Evolutionary conservation across 2,329 filamentous ascomycete species (phyloP).

Genomic region (Nemania sp.): DNA sequence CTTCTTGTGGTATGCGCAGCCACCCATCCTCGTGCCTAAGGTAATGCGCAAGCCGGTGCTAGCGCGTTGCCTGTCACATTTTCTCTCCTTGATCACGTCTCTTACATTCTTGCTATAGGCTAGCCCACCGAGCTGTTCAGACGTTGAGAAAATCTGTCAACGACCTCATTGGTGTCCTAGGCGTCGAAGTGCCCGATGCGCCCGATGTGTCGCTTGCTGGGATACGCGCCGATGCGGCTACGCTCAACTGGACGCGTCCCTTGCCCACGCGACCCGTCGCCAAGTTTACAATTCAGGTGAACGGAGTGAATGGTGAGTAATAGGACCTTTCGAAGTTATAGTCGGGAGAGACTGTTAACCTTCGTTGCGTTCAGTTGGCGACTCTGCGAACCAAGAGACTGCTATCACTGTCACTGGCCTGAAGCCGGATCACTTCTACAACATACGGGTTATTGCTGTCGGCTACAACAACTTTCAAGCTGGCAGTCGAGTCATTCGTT

Average conservation of each 20-base stretch:
- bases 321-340: background rate
- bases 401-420: constrained; percentile 91
- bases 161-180: constrained; percentile 86
- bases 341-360: constrained; percentile 23
- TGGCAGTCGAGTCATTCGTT: constrained; percentile 80
- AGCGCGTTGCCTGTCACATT: background rate
- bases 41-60: background rate
- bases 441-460: constrained; percentile 88
- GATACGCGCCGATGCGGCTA: constrained; percentile 84
- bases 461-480: constrained; percentile 92
- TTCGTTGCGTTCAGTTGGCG: constrained; percentile 66
- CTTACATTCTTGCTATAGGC: constrained; percentile 54
- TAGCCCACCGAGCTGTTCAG: constrained; percentile 83
- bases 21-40: constrained; percentile 7
- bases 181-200: constrained; percentile 88
- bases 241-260: constrained; percentile 87
- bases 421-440: constrained; percentile 86
- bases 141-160: constrained; percentile 90
- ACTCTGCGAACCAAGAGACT: constrained; percentile 78
- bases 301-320: constrained; percentile 80
- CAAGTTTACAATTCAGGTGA: constrained; percentile 91
- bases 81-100: constrained; percentile 23
- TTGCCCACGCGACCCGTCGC: constrained; percentile 69
- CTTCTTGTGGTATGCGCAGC: constrained; percentile 54
- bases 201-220: constrained; percentile 90